These are phyloP conservation scores for Posidonia oceanica DNA, from an alignment of 116 monocot species.

Conservation along the genomic window DNA sequence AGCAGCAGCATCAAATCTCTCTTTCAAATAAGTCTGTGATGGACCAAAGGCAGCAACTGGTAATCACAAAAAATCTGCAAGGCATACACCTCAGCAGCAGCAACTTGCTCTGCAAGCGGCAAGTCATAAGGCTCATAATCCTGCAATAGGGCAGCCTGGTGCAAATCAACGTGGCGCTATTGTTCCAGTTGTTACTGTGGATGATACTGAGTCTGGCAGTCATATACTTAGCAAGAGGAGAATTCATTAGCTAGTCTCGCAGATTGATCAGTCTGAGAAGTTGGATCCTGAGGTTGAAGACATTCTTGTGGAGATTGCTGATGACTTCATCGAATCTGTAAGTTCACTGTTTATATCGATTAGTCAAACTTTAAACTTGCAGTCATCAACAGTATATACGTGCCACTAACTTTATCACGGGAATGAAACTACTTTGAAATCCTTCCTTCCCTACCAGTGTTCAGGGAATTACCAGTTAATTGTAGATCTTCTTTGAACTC, in stretches of 20 bases:
- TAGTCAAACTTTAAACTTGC: background rate
- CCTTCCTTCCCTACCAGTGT: too few species aligned
- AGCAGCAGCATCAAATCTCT: conserved; percentile 19
- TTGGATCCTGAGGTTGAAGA: conserved; percentile 90
- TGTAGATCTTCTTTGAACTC: too few species aligned
- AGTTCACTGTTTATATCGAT: background rate
- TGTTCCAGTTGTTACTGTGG: conserved; percentile 14
- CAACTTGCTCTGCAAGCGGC: conserved; percentile 20
- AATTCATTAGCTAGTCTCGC: conserved; percentile 63
- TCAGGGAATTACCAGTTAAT: too few species aligned
- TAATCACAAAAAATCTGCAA: conserved; percentile 27
- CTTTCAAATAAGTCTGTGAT: conserved; percentile 23
- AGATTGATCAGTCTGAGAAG: conserved; percentile 88
- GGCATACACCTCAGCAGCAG: conserved; percentile 12
- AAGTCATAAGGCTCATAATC: conserved; percentile 32
- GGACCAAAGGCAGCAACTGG: conserved; percentile 26
- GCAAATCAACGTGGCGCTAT: conserved; percentile 11
- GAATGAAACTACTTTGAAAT: too few species aligned
- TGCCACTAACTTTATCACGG: too few species aligned
- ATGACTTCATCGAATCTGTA: conserved; percentile 90
- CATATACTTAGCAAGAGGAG: conserved; percentile 74
- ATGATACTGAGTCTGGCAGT: conserved; percentile 39
- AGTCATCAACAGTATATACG: too few species aligned
- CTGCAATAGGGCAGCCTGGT: conserved; percentile 15
- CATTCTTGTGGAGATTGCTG: conserved; percentile 78